Evolutionary conservation across 2,329 filamentous ascomycete species (phyloP).

Genomic region (Botrytis porri): DNA sequence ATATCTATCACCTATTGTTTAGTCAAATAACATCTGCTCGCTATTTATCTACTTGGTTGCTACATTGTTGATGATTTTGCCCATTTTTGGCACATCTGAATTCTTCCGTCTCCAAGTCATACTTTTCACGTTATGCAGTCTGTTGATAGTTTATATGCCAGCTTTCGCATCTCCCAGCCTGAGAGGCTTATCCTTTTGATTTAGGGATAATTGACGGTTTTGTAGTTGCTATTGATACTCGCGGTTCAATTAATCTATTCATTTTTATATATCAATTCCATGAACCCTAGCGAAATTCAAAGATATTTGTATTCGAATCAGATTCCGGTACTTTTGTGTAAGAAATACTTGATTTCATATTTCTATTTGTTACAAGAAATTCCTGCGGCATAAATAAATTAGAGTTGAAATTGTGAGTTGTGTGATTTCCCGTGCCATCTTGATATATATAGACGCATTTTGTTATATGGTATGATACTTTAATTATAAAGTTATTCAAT

Average conservation of each 20-base stretch:
- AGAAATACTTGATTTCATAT: background rate
- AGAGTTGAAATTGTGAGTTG: background rate
- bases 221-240: background rate
- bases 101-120: background rate
- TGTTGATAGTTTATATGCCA: background rate
- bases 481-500: background rate
- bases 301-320: background rate
- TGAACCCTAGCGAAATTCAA: background rate
- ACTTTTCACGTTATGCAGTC: no score
- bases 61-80: background rate
- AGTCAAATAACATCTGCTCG: background rate
- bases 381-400: background rate
- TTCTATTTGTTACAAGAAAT: background rate
- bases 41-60: background rate
- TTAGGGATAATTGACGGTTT: background rate
- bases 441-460: background rate
- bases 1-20: background rate
- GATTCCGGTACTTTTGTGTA: accelerated
- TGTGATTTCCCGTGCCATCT: background rate
- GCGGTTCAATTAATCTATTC: background rate
- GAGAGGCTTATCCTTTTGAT: background rate
- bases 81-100: background rate
- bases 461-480: background rate
- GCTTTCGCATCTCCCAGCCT: background rate
- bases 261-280: background rate